Conservation (phyloP, 495 filamentous ascomycete genomes). For the Penicillium alfredii region DNA sequence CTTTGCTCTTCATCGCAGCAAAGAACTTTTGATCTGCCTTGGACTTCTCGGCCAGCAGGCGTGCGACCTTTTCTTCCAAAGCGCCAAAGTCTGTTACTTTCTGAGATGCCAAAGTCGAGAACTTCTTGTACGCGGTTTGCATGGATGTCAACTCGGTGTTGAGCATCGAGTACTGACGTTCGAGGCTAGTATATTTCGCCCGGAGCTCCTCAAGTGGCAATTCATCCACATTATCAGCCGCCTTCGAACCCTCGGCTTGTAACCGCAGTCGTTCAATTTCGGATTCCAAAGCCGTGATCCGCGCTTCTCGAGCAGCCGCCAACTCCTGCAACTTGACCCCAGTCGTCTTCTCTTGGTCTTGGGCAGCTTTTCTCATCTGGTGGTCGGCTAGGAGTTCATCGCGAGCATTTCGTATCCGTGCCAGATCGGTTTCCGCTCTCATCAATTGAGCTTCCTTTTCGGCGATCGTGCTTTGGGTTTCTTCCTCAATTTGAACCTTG, state of each 20-base stretch:
- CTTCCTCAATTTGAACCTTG: constrained; percentile 70
- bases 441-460: constrained; percentile 78
- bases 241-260: constrained; percentile 41
- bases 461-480: constrained; percentile 58
- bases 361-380: constrained; percentile 67
- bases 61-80: constrained; percentile 71
- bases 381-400: constrained; percentile 81
- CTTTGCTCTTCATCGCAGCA: constrained; percentile 86
- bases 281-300: constrained; percentile 72
- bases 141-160: constrained; percentile 81
- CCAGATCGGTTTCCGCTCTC: constrained; percentile 75
- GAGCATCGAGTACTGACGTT: constrained; percentile 74
- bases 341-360: constrained; percentile 67
- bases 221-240: constrained; percentile 35
- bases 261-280: constrained; percentile 67
- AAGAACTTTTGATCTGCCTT: constrained; percentile 99
- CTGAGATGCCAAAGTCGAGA: constrained; percentile 72
- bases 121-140: constrained; percentile 80
- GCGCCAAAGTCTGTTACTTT: constrained; percentile 71
- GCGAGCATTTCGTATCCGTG: constrained; percentile 71
- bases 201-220: constrained; percentile 62
- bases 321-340: constrained; percentile 70
- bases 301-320: constrained; percentile 62
- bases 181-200: constrained; percentile 62
- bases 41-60: constrained; percentile 77